These are phyloP conservation scores for Hyaloraphidium curvatum DNA, from an alignment of 192 early-diverging fungal species.

Conservation along the genomic window DNA sequence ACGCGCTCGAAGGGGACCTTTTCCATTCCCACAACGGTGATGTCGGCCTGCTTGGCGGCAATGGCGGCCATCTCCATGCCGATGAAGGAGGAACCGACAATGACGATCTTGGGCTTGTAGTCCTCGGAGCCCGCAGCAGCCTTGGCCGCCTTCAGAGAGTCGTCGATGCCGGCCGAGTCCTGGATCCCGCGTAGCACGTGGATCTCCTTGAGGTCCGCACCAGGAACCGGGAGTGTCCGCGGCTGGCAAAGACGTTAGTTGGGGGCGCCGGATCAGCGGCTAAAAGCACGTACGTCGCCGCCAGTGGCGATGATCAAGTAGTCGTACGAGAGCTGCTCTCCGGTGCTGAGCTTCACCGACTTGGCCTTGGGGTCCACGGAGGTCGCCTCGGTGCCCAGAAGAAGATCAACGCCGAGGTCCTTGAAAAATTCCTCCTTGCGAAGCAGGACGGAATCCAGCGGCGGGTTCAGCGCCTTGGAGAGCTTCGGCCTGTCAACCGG, in stretches of 20 bases:
- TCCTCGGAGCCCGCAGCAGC: not conserved
- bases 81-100: conserved; percentile 39
- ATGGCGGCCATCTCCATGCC: conserved; percentile 35
- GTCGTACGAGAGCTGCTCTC: conserved; percentile 16
- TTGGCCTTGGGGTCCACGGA: conserved; percentile 18
- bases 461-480: conserved; percentile 23
- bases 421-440: conserved; percentile 20
- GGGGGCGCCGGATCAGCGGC: not conserved
- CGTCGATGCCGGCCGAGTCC: conserved; percentile 20
- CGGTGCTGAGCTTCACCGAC: conserved; percentile 18
- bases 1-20: conserved; percentile 30
- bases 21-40: conserved; percentile 36
- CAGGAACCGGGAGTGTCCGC: conserved; percentile 20
- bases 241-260: conserved; percentile 13
- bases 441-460: conserved; percentile 16
- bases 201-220: conserved; percentile 25
- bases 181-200: conserved; percentile 20
- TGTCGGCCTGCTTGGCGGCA: conserved; percentile 18
- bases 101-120: conserved; percentile 26
- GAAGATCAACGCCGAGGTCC: conserved; percentile 21
- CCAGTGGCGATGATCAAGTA: conserved; percentile 30
- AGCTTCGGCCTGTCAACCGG: conserved; percentile 27
- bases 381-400: conserved; percentile 16
- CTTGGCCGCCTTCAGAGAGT: conserved; percentile 8
- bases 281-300: conserved; percentile 17